Conservation (phyloP, 441 rosid genomes). For the Flueggea neowawraea region DNA sequence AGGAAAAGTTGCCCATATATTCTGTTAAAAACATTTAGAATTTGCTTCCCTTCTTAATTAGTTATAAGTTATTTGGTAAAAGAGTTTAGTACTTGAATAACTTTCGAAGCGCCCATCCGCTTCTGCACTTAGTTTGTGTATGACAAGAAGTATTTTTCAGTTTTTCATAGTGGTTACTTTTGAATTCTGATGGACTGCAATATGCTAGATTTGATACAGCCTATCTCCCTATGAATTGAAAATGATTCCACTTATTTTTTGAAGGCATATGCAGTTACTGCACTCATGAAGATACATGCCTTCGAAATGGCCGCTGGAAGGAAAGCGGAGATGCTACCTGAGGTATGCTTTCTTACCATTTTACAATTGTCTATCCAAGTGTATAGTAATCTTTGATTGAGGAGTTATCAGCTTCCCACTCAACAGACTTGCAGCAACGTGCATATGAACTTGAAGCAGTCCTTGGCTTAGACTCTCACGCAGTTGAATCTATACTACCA, state of each 20-base stretch:
- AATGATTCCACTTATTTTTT: conserved; percentile 21
- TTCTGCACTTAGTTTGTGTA: too few species aligned
- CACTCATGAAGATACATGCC: conserved; percentile 87
- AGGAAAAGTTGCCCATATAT: too few species aligned
- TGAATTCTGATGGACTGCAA: background rate
- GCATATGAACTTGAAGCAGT: conserved; percentile 94
- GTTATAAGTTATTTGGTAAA: too few species aligned
- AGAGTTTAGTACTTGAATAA: too few species aligned
- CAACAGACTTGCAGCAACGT: conserved; percentile 97
- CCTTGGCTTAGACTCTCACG: conserved; percentile 54
- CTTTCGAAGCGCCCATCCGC: too few species aligned
- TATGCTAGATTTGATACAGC: conserved; percentile 2
- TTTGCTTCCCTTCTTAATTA: too few species aligned
- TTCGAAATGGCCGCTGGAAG: conserved; percentile 90
- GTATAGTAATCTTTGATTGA: conserved; percentile 47
- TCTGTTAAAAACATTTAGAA: too few species aligned
- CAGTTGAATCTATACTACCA: conserved; percentile 74
- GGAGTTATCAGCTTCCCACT: conserved; percentile 91
- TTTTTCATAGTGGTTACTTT: background rate
- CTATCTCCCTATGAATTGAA: conserved; percentile 1
- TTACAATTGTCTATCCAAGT: too few species aligned
- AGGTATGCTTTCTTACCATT: conserved; percentile 34
- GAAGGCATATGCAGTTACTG: conserved; percentile 91
- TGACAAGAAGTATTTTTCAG: too few species aligned
- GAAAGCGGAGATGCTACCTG: conserved; percentile 82